Conservation (phyloP, 1,284 basidiomycete genomes). For the Pulchroboletus neoregius region DNA sequence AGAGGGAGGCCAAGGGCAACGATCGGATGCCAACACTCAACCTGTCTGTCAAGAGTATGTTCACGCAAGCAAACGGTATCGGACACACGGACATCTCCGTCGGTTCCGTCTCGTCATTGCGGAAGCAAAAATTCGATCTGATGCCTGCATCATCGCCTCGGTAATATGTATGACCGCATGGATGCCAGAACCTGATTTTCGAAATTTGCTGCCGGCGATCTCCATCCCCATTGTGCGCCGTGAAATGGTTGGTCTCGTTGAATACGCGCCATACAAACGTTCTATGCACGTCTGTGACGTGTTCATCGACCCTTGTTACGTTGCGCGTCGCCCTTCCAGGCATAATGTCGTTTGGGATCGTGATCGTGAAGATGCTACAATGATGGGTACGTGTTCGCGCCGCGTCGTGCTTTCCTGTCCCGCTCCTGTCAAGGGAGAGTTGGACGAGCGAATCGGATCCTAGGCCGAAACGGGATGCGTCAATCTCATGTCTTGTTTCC, state of each 20-base stretch:
- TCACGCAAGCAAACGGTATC: neutral
- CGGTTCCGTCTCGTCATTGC: neutral
- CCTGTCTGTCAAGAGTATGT: neutral
- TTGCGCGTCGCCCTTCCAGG: too few relatives aligned
- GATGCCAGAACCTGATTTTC: neutral
- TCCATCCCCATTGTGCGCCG: neutral
- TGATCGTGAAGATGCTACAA: neutral
- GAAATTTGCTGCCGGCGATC: neutral
- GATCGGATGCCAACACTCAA: conserved; percentile 5
- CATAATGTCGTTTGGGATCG: too few relatives aligned
- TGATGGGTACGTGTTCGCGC: neutral
- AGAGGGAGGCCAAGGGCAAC: neutral
- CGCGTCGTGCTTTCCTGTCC: neutral
- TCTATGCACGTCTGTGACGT: neutral
- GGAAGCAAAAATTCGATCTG: neutral
- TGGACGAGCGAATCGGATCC: neutral
- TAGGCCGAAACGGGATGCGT: neutral
- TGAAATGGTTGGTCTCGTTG: too few relatives aligned
- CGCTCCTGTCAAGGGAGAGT: neutral
- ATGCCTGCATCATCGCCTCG: neutral
- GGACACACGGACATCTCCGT: conserved; percentile 18
- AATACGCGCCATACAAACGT: too few relatives aligned
- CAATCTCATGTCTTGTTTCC: neutral
- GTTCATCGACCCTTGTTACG: neutral
- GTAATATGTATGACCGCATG: neutral